Evolutionary conservation across 1,139 yeast genomes (phyloP).

Genomic region (Hansenula anomala): DNA sequence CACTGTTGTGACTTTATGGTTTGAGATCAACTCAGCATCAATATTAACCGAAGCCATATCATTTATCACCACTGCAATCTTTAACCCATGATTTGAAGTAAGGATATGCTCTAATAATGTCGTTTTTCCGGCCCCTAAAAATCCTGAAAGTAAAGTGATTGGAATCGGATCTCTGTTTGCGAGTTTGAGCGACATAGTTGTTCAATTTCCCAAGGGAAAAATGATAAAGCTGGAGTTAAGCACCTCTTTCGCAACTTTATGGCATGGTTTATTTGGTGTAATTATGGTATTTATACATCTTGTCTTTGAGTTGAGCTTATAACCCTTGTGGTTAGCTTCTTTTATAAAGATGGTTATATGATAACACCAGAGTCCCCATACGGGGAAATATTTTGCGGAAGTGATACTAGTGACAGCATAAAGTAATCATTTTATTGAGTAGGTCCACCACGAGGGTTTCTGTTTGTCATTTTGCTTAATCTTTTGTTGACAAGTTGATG

Average conservation of each 20-base stretch:
- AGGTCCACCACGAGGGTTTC: too few species aligned
- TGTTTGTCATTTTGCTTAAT: too few species aligned
- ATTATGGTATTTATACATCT: too few species aligned
- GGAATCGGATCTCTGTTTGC: constrained; percentile 27
- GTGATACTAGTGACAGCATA: too few species aligned
- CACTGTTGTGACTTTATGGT: constrained; percentile 35
- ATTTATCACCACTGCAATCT: constrained; percentile 40
- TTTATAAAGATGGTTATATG: too few species aligned
- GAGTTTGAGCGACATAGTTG: background rate
- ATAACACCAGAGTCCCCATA: too few species aligned
- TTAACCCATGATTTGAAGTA: constrained; percentile 34
- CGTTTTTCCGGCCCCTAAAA: constrained; percentile 42
- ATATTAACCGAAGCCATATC: constrained; percentile 35
- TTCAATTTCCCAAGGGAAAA: background rate
- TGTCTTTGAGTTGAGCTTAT: background rate
- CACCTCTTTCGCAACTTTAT: too few species aligned
- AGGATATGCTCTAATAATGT: constrained; percentile 39
- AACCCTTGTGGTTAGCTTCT: background rate
- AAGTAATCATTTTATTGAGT: too few species aligned
- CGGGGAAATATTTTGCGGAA: too few species aligned
- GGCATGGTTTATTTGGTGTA: too few species aligned
- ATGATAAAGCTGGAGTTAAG: too few species aligned
- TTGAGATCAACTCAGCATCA: constrained; percentile 35
- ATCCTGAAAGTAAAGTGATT: constrained; percentile 40
- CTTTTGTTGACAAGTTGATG: too few species aligned